A percentile compares a stretch with the other conserved stretches of the same genome.
These are phyloP conservation scores for Beauveria rudraprayagi DNA, from an alignment of 2,329 filamentous ascomycete genomes.

Conservation along the genomic window DNA sequence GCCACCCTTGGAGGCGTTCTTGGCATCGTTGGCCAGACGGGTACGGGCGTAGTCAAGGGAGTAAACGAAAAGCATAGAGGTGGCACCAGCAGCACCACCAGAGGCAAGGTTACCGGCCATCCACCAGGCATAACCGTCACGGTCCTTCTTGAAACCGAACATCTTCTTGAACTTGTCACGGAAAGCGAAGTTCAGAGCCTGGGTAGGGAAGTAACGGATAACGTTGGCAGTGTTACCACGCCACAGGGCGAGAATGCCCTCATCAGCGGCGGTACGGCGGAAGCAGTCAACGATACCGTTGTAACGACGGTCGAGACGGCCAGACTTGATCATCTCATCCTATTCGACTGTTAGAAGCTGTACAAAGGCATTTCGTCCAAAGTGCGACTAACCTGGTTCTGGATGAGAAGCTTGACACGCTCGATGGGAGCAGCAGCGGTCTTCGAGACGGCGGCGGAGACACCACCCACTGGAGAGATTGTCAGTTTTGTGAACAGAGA, in stretches of 20 bases:
- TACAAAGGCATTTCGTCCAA: background rate
- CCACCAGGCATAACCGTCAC: slow-evolving; percentile 97
- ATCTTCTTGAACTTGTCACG: slow-evolving; percentile 99
- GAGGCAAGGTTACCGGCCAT: slow-evolving; percentile 99
- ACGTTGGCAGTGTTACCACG: slow-evolving; percentile 99
- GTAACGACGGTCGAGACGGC: slow-evolving; percentile 98
- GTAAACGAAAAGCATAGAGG: slow-evolving; percentile 99
- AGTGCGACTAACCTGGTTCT: slow-evolving; percentile 83
- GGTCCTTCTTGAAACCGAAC: slow-evolving; percentile 99
- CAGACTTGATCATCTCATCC: slow-evolving; percentile 99
- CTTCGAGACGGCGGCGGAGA: slow-evolving; percentile 99
- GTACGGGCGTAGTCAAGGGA: slow-evolving; percentile 99
- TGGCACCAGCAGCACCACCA: slow-evolving; percentile 99
- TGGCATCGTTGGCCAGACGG: slow-evolving; percentile 99
- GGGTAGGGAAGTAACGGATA: slow-evolving; percentile 99
- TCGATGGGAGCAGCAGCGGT: slow-evolving; percentile 99
- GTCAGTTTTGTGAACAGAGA: slow-evolving; percentile 16
- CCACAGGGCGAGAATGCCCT: slow-evolving; percentile 95
- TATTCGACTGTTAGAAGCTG: slow-evolving; percentile 35
- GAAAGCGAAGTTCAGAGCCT: slow-evolving; percentile 99
- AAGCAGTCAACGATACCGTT: slow-evolving; percentile 92
- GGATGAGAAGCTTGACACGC: slow-evolving; percentile 99
- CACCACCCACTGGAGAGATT: slow-evolving; percentile 80
- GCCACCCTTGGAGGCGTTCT: slow-evolving; percentile 94
- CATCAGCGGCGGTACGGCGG: slow-evolving; percentile 76